Evolutionary conservation across 495 filamentous ascomycete species (phyloP), one percentile per base, ranked within the genome.

Genomic region (Hypomontagnella submonticulosa): DNA sequence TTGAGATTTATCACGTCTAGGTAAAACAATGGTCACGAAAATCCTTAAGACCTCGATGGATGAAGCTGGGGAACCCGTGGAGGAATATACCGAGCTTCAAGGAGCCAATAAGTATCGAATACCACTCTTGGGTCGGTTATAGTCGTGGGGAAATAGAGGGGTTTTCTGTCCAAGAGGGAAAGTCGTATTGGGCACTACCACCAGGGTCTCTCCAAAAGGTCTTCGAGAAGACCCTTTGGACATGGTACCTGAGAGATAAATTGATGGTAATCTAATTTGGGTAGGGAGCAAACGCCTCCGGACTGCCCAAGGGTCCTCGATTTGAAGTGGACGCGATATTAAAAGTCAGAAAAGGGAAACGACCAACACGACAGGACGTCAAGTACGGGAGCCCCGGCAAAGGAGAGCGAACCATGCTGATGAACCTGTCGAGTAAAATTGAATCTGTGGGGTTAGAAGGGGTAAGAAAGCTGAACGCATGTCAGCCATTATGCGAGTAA

Each of bases 391-490:
- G 57, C 18, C 13, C 58, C 53, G 58, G 65, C 46, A 61, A 54
- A 58, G 47, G 32, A 51, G 47, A 67, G 23, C 23, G 23, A 53
- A 57, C 15, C 10, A 56, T 19, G 5, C 53, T 53, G 53, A 52
- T 42, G 13, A 43, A 41, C 47, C 46, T 16, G 4, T 51, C 42
- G 57, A 57, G 64, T 6, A 46, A 38, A 57, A 40, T 55, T 34
- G 47, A 51, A 30, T 23, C 36, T 48, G 64, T 58, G 54, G 50
- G 50, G 56, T 55, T 36, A 34, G 20, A 38, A 51, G 38, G 54
- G 52, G 59, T 54, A 55, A 68, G 65, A 63, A n/a, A 68, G 59
- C 58, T 63, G 58, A 57, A 63, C n/a, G 54, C 40, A 68, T 63
- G 60, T 56, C 48, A 59, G 55, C 19, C 7, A 51, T 63, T 63